These are phyloP conservation scores for Claviceps maximensis DNA, from an alignment of 2,329 filamentous ascomycete species.

Conservation along the genomic window DNA sequence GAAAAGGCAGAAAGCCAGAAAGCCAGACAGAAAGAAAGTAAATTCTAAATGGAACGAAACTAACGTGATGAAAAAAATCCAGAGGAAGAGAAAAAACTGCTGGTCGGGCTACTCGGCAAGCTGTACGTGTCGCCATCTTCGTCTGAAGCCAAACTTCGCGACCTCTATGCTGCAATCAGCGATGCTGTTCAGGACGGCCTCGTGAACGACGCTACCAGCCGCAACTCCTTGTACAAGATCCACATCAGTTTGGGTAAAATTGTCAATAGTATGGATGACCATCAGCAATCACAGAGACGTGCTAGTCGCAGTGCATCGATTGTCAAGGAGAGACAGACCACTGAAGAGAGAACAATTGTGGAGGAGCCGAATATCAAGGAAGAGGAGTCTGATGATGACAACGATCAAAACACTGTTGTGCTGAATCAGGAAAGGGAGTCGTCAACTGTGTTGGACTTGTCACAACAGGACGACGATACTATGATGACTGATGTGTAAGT, in stretches of 20 bases:
- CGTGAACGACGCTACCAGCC: slow-evolving; percentile 44
- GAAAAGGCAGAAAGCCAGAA: no score
- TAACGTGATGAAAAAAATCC: slow-evolving; percentile 18
- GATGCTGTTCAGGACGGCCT: slow-evolving; percentile 50
- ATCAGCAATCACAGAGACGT: slow-evolving; percentile 22
- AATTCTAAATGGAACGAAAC: not conserved
- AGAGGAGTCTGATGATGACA: slow-evolving; percentile 29
- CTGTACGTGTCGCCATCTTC: slow-evolving; percentile 62
- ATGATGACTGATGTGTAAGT: slow-evolving; percentile 12
- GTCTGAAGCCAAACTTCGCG: slow-evolving; percentile 42
- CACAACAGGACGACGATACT: slow-evolving; percentile 28
- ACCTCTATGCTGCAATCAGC: slow-evolving; percentile 43
- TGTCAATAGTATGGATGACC: slow-evolving; percentile 44
- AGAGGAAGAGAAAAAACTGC: slow-evolving; percentile 78
- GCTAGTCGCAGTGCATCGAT: slow-evolving; percentile 33
- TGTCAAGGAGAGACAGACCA: slow-evolving; percentile 14
- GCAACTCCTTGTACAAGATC: slow-evolving; percentile 55
- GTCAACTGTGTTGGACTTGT: slow-evolving; percentile 26
- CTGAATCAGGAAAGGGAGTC: slow-evolving; percentile 21
- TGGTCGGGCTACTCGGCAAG: slow-evolving; percentile 69
- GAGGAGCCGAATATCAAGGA: slow-evolving; percentile 35
- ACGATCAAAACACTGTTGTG: slow-evolving; percentile 20
- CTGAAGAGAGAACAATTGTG: slow-evolving; percentile 26
- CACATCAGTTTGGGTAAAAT: slow-evolving; percentile 56
- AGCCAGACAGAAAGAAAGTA: no score